Conservation (phyloP, 345 rosid genomes). For the Populus simonii region DNA sequence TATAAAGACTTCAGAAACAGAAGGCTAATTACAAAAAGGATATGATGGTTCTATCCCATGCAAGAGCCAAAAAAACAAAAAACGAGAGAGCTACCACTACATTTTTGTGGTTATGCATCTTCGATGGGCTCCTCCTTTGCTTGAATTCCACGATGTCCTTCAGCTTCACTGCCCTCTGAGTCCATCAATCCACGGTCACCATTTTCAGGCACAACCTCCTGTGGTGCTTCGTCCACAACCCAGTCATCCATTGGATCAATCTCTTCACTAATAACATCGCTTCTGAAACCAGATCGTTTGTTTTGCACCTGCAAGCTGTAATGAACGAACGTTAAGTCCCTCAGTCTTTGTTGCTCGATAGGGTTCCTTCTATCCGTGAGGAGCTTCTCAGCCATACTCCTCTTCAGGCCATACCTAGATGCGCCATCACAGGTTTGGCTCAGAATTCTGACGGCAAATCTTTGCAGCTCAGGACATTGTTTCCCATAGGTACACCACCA, state of each 20-base stretch:
- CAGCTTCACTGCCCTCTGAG: background rate
- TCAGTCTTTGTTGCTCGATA: conserved; percentile 22
- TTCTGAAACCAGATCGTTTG: conserved; percentile 6
- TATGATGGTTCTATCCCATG: background rate
- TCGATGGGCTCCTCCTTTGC: background rate
- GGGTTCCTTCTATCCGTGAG: conserved; percentile 21
- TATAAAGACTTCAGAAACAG: background rate
- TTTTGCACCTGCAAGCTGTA: conserved; percentile 45
- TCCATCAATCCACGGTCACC: background rate
- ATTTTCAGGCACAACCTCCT: background rate
- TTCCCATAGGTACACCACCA: conserved; percentile 57
- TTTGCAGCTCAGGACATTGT: conserved; percentile 49
- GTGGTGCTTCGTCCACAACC: conserved; percentile 3
- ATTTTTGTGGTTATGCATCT: background rate
- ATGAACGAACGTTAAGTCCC: conserved; percentile 38
- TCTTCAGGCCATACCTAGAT: conserved; percentile 43
- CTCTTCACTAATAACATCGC: conserved; percentile 18
- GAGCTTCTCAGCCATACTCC: conserved; percentile 47
- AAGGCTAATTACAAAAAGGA: background rate
- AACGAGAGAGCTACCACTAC: background rate
- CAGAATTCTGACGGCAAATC: conserved; percentile 42
- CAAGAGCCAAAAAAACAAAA: background rate
- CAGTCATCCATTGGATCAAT: conserved; percentile 29
- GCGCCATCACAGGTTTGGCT: conserved; percentile 61
- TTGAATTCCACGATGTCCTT: background rate